Conservation (phyloP, 768 basidiomycete species). For the Phaeolepiota aurea region DNA sequence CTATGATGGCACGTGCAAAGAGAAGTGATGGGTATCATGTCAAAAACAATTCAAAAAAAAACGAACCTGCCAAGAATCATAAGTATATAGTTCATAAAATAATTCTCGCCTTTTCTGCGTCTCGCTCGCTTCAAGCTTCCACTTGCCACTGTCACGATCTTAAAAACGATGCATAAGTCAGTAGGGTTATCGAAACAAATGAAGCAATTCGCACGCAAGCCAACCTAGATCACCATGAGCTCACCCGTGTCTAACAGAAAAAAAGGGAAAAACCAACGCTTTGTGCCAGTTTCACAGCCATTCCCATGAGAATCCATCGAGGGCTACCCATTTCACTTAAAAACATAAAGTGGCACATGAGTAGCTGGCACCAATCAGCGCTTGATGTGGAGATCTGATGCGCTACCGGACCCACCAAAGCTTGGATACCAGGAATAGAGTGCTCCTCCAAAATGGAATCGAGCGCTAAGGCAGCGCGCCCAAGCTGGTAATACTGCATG, state of each 20-base stretch:
- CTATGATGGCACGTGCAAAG: conserved; percentile 21
- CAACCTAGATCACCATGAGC: conserved; percentile 32
- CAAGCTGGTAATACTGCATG: conserved; percentile 52
- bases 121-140: conserved; percentile 50
- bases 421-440: conserved; percentile 55
- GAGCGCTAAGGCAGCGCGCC: conserved; percentile 48
- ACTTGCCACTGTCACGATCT: conserved; percentile 66
- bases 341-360: conserved; percentile 51
- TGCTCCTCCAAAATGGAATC: conserved; percentile 62
- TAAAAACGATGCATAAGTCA: conserved; percentile 2
- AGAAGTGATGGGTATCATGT: conserved; percentile 2
- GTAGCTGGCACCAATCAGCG: too few species aligned
- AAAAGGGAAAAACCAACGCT: conserved; percentile 34
- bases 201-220: conserved; percentile 54
- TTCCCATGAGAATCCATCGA: conserved; percentile 64
- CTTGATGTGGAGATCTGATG: too few species aligned
- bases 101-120: conserved; percentile 50
- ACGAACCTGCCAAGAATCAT: conserved; percentile 64
- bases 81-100: conserved; percentile 59
- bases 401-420: conserved; percentile 31
- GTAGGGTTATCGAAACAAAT: conserved; percentile 5
- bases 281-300: conserved; percentile 62
- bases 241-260: conserved; percentile 3
- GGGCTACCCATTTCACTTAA: conserved; percentile 45
- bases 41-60: conserved; percentile 1